A percentile compares a stretch with the other conserved stretches of the same genome.
Conservation (phyloP, 306 rosid species). For the Arachis hypogaea region DNA sequence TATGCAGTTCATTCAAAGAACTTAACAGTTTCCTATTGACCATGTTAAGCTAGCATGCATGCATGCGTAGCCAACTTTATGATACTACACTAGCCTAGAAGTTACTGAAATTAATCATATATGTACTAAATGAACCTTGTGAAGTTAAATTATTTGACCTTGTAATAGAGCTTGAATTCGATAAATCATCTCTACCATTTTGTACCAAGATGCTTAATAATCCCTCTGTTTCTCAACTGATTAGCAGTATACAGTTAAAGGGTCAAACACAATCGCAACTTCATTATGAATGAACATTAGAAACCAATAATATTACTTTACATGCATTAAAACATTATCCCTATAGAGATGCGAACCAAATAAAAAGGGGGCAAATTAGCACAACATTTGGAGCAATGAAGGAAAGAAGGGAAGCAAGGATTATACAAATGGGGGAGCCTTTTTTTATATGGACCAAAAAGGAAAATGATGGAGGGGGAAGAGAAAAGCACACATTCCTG, state of each 20-base stretch:
- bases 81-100: no score
- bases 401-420: constrained; percentile 30
- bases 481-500: constrained; percentile 42
- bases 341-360: constrained; percentile 21
- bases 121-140: no score
- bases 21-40: no score
- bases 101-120: no score
- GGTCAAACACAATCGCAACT: neutral
- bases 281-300: constrained; percentile 23
- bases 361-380: constrained; percentile 18
- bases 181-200: neutral
- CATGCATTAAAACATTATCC: neutral
- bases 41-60: no score
- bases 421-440: constrained; percentile 45
- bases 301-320: constrained; percentile 21
- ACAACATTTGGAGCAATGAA: constrained; percentile 14
- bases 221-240: neutral
- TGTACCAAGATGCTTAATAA: neutral
- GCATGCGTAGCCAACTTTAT: no score
- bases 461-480: constrained; percentile 35
- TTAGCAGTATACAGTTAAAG: neutral
- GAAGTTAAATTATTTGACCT: no score
- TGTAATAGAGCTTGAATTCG: no score
- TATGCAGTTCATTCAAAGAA: no score
- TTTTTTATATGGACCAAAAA: constrained; percentile 32